Conservation (phyloP, 1,284 basidiomycete genomes). For the Austropuccinia psidii region DNA sequence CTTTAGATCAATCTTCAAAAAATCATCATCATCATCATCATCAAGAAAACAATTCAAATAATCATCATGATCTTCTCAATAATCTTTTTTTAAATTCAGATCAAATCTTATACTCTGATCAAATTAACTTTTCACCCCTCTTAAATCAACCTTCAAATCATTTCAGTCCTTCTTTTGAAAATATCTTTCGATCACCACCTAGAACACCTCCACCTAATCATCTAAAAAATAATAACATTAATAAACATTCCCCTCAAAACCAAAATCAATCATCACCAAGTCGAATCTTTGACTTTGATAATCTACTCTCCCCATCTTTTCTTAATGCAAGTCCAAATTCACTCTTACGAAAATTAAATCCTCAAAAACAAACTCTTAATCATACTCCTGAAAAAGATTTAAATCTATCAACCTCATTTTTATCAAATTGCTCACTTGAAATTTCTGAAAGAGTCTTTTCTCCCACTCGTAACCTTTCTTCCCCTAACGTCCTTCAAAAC, state of each 20-base stretch:
- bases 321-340: conserved; percentile 34
- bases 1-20: not conserved
- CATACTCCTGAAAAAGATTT: not conserved
- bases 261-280: not conserved
- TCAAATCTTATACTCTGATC: too few relatives aligned
- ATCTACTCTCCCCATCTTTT: conserved; percentile 29
- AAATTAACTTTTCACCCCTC: too few relatives aligned
- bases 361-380: not conserved
- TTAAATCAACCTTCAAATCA: not conserved
- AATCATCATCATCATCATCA: not conserved
- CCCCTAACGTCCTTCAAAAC: not conserved
- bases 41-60: not conserved
- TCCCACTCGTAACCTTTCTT: not conserved
- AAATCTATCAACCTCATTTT: not conserved
- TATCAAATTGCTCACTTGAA: not conserved
- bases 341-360: conserved; percentile 5
- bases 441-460: conserved; percentile 21
- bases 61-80: not conserved
- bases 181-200: conserved; percentile 12
- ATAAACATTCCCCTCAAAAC: not conserved
- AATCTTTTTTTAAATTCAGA: too few relatives aligned
- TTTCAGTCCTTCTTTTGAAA: not conserved
- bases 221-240: not conserved
- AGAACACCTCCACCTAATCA: conserved; percentile 21
- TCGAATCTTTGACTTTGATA: conserved; percentile 6